A percentile compares a stretch with the other conserved stretches of the same genome.
Evolutionary conservation across 75 land plant genomes (phyloP).

Genomic region (Ceratopteris richardii): DNA sequence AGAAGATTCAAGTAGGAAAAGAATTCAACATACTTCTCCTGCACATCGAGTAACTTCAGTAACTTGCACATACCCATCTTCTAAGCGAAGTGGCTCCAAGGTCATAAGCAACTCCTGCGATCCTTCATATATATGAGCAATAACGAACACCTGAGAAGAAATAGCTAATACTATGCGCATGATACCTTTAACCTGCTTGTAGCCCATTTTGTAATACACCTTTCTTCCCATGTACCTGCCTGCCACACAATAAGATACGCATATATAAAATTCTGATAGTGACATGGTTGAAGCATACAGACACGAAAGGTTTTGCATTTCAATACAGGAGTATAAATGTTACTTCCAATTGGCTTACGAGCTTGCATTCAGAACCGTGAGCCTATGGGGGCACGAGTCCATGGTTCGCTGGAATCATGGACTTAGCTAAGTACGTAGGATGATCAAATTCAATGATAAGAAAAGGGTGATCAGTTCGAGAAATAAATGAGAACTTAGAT

Average conservation of each 20-base stretch:
- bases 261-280: no score
- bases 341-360: no score
- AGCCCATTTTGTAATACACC: slow-evolving; percentile 77
- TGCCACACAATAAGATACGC: slow-evolving; percentile 6
- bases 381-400: no score
- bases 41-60: slow-evolving; percentile 63
- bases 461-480: no score
- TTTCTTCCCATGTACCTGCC: slow-evolving; percentile 99
- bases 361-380: no score
- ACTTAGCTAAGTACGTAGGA: no score
- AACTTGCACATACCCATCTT: slow-evolving; percentile 59
- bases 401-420: no score
- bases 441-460: no score
- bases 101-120: slow-evolving; percentile 52
- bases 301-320: no score
- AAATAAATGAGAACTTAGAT: no score
- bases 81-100: slow-evolving; percentile 44
- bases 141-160: background rate
- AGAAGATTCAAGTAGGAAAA: background rate
- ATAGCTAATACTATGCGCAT: background rate
- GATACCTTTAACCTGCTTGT: slow-evolving; percentile 17
- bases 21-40: slow-evolving; percentile 49
- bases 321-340: no score
- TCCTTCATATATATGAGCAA: background rate
- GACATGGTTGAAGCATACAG: no score